Base-by-base conservation (phyloP, 306 rosid species). In the Begonia fuchsioides region DNA sequence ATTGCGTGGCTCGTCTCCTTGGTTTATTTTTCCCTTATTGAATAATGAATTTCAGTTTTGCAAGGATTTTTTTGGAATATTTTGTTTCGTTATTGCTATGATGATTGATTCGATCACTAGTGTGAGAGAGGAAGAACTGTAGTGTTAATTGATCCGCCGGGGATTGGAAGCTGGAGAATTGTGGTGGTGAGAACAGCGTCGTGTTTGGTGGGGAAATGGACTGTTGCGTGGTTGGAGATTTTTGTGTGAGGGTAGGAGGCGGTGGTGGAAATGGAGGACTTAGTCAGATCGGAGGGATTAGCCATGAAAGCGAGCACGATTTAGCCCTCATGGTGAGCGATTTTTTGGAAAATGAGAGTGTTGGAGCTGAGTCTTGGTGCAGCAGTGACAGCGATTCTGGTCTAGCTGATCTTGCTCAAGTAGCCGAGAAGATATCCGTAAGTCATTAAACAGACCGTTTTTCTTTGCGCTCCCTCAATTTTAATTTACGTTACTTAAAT, bases 261-360 rank as follows among this genome's bases (percentile, higher is more conserved):
- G 66, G 70, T n/a, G 74, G 50, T 47, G 61, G 61, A 18, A 46
- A 15, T 6, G 39, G 38, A 3, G 68, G 70, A 13, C 64, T 63
- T 12, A 66, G 62, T 11, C 65, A 72, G 63, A 72, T 67, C 55
- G 77, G 71, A 8, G 95, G 72, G 6, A 57, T 90, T 12, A 90
- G 98, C 85, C 83, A 75, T 12, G 98, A 90, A 64, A 90, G 95
- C 73, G 98, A 90, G 38, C 81, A 69, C 39, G 98, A 90, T 68
- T 77, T 90, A 58, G 98, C 82, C 11, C 4, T 71, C 9, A 81
- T 90, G 98, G 98, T 90, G 3, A 66, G 79, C 39, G 98, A 90
- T 64, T 90, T 90, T 64, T 70, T 69, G 57, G 98, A 90, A 53
- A 90, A 90, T 66, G 95, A 94, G 2, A 90, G 98, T 43, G 54